Conservation (phyloP, 116 monocot species). For the Cymodocea nodosa region DNA sequence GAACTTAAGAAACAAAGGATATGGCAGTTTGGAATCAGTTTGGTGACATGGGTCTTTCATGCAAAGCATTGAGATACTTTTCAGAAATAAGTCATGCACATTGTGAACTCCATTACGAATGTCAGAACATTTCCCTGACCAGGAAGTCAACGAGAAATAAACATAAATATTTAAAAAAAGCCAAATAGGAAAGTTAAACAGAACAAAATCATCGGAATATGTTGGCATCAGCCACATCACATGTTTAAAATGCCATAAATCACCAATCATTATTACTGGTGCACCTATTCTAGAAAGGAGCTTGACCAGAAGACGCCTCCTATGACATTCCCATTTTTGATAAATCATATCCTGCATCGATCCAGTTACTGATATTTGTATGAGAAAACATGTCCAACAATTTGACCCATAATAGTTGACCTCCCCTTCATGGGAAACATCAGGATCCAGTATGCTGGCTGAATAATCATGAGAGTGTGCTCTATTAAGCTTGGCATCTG, state of each 20-base stretch:
- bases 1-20: conserved; percentile 27
- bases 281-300: conserved; percentile 48
- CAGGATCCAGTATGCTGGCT: neutral
- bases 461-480: neutral
- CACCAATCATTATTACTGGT: neutral
- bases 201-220: neutral
- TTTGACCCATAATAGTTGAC: conserved; percentile 8
- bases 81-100: conserved; percentile 52
- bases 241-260: neutral
- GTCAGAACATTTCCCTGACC: conserved; percentile 11
- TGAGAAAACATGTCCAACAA: conserved; percentile 53
- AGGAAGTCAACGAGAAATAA: neutral
- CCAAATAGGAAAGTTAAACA: neutral
- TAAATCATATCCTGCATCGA: conserved; percentile 32
- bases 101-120: conserved; percentile 14
- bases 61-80: conserved; percentile 42
- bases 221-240: too few species aligned
- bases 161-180: neutral
- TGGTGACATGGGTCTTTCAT: conserved; percentile 14
- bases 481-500: neutral
- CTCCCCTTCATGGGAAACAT: neutral
- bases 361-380: conserved; percentile 22
- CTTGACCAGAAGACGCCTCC: conserved; percentile 22
- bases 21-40: conserved; percentile 9
- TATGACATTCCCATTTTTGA: conserved; percentile 43